Conservation (phyloP, 176 grass and related monocot species). For the sorghum (Sorghum bicolor) region Sorghum_bicolor_NCBIv3 NC_012870.2:60043001-60043500, state of each 20-base stretch:
- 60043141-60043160: neutral
- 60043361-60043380: neutral
- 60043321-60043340: slow-evolving; percentile 1
- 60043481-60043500: neutral
- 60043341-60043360: neutral
- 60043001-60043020: neutral
- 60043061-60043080: neutral
- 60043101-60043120: neutral
- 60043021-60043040: neutral
- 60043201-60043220: neutral
- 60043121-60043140: neutral
- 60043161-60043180: neutral
- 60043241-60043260: neutral
- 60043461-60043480: neutral
- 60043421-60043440: neutral
- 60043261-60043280: neutral
- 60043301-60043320: slow-evolving; percentile 1
- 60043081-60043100: neutral
- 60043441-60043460: neutral
- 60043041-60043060: neutral
- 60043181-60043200: slow-evolving; percentile 9
- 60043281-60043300: neutral
- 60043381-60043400: neutral
- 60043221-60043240: neutral
- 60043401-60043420: neutral